Conservation (phyloP, 306 rosid genomes). For the Arachis stenosperma region DNA sequence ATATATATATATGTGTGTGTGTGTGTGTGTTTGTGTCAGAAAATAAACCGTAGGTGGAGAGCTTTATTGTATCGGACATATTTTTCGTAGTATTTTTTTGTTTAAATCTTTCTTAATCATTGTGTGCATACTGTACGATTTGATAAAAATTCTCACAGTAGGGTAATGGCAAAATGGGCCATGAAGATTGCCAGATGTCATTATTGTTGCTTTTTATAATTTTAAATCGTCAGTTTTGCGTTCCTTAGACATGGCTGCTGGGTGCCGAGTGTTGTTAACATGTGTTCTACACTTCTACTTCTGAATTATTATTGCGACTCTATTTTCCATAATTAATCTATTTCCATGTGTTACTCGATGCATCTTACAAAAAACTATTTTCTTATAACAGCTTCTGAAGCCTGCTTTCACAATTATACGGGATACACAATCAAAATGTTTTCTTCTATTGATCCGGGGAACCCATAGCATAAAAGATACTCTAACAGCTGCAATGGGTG, state of each 20-base stretch:
- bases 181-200: too few species aligned
- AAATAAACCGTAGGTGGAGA: not conserved
- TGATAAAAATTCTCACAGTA: not conserved
- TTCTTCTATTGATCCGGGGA: constrained; percentile 84
- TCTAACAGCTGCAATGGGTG: constrained; percentile 82
- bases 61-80: not conserved
- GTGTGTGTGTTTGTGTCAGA: too few species aligned
- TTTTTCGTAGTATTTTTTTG: not conserved
- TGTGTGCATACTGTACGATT: not conserved
- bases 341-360: not conserved
- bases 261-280: not conserved
- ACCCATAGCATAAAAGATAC: constrained; percentile 91
- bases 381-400: constrained; percentile 71
- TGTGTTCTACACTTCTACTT: not conserved
- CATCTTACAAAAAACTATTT: not conserved
- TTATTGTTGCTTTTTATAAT: not conserved
- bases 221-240: not conserved
- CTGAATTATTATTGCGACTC: not conserved
- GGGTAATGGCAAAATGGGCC: not conserved
- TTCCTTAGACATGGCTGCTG: not conserved
- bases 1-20: too few species aligned
- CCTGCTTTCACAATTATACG: constrained; percentile 78
- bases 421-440: constrained; percentile 64
- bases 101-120: not conserved
- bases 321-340: not conserved